phyloP scores from a whole-genome alignment of 257 asterid species.

The Ballota nigra region DNA sequence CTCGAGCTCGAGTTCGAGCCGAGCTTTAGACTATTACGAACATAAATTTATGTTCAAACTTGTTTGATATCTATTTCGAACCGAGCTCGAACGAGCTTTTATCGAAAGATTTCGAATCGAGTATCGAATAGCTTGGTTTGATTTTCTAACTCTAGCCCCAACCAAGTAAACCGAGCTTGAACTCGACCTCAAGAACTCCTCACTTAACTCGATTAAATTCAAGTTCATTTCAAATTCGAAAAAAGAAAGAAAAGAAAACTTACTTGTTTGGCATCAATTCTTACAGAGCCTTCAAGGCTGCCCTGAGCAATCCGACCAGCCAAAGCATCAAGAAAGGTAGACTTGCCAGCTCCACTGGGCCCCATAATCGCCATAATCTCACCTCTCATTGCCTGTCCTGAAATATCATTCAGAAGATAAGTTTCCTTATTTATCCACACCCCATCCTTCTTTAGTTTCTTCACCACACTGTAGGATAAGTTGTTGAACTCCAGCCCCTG shows the following conservation, averaged over 20 bases:
- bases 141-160: too few species aligned
- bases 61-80: too few species aligned
- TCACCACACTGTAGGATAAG: conserved; percentile 64
- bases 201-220: too few species aligned
- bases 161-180: too few species aligned
- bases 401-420: conserved; percentile 69
- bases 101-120: too few species aligned
- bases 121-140: too few species aligned
- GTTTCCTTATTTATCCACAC: conserved; percentile 70
- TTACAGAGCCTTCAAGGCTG: conserved; percentile 79
- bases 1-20: too few species aligned
- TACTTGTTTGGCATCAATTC: conserved; percentile 81
- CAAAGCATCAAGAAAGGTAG: conserved; percentile 82
- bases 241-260: not conserved
- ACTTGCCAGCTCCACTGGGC: conserved; percentile 92
- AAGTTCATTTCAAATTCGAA: too few species aligned
- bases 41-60: too few species aligned
- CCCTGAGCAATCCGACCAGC: conserved; percentile 91
- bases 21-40: too few species aligned
- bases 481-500: conserved; percentile 72
- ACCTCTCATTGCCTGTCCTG: conserved; percentile 80
- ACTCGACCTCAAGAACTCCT: too few species aligned
- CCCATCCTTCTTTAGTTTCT: conserved; percentile 72
- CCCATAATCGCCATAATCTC: conserved; percentile 88
- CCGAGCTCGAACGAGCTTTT: too few species aligned